Percentiles rank a stretch among this genome's conserved stretches.
These are phyloP conservation scores for Colletotrichum aenigma DNA, from an alignment of 2,329 filamentous ascomycete species.

Conservation along the genomic window DNA sequence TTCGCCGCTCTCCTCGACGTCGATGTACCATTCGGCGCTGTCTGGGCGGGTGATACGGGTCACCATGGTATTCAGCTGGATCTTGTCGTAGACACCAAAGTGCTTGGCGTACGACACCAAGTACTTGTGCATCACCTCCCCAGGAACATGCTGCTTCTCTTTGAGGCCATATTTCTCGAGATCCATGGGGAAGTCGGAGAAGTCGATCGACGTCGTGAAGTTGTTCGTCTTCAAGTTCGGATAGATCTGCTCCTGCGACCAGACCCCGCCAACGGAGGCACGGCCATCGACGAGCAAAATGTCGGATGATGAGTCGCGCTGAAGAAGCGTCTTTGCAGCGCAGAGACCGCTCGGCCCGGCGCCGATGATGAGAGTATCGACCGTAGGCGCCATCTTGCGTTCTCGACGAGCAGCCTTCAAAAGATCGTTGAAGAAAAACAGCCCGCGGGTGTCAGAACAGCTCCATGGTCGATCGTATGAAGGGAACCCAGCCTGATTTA, in stretches of 20 bases:
- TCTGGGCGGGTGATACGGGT: slow-evolving; percentile 45
- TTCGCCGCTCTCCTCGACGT: slow-evolving; percentile 1
- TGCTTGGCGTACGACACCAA: slow-evolving; percentile 58
- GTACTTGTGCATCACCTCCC: slow-evolving; percentile 59
- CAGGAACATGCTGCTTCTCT: slow-evolving; percentile 57
- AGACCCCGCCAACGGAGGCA: slow-evolving; percentile 43
- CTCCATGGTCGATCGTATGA: accelerated
- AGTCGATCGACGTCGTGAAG: slow-evolving; percentile 41
- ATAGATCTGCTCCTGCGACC: slow-evolving; percentile 44
- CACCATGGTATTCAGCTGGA: slow-evolving; percentile 57
- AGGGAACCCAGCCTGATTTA: background rate
- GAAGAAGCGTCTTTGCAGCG: slow-evolving; percentile 50
- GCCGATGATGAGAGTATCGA: slow-evolving; percentile 28
- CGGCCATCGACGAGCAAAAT: slow-evolving; percentile 47
- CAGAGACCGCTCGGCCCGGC: slow-evolving; percentile 42
- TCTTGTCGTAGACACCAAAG: slow-evolving; percentile 51
- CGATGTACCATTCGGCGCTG: slow-evolving; percentile 35
- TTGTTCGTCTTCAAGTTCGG: slow-evolving; percentile 48
- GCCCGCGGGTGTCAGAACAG: background rate
- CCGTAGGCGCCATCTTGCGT: slow-evolving; percentile 1
- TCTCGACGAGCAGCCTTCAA: background rate
- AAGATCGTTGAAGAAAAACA: background rate
- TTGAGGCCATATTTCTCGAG: slow-evolving; percentile 30
- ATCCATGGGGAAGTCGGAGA: slow-evolving; percentile 37
- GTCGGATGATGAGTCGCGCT: slow-evolving; percentile 41